These are phyloP conservation scores for Hyphopichia buzzinii DNA, from an alignment of 1,139 yeast species.

Conservation along the genomic window DNA sequence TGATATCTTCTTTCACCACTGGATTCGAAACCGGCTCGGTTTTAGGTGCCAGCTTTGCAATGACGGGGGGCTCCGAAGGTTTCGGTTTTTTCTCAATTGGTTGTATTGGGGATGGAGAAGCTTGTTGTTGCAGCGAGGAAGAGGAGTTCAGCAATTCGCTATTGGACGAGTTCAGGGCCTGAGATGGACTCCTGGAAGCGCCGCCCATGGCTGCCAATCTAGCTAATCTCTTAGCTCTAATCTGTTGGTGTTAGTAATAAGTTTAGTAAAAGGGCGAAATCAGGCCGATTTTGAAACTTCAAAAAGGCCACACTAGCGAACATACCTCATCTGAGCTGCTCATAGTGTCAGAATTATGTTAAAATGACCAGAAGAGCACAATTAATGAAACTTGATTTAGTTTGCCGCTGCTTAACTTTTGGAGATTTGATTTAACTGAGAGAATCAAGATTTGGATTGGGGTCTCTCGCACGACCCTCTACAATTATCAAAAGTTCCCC, in stretches of 20 bases:
- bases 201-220: slow-evolving; percentile 32
- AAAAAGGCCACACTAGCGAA: slow-evolving; percentile 5
- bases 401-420: too few relatives aligned
- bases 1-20: background rate
- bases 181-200: slow-evolving; percentile 6
- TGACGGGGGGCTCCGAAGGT: slow-evolving; percentile 5
- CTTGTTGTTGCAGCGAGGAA: slow-evolving; percentile 3
- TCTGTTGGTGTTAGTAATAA: slow-evolving; percentile 22
- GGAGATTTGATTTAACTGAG: too few relatives aligned
- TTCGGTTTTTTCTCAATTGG: slow-evolving; percentile 4
- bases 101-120: background rate
- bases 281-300: too few relatives aligned
- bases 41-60: background rate
- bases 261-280: background rate
- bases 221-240: slow-evolving; percentile 59
- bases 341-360: slow-evolving; percentile 7
- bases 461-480: too few relatives aligned
- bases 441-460: too few relatives aligned
- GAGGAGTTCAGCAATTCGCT: slow-evolving; percentile 2
- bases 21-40: background rate
- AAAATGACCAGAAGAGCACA: too few relatives aligned
- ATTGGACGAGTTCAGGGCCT: background rate
- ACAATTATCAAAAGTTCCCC: too few relatives aligned
- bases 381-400: too few relatives aligned
- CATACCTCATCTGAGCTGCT: slow-evolving; percentile 23